These are phyloP conservation scores for Solanum pinnatisectum DNA, from an alignment of 257 asterid genomes.

Conservation along the genomic window DNA sequence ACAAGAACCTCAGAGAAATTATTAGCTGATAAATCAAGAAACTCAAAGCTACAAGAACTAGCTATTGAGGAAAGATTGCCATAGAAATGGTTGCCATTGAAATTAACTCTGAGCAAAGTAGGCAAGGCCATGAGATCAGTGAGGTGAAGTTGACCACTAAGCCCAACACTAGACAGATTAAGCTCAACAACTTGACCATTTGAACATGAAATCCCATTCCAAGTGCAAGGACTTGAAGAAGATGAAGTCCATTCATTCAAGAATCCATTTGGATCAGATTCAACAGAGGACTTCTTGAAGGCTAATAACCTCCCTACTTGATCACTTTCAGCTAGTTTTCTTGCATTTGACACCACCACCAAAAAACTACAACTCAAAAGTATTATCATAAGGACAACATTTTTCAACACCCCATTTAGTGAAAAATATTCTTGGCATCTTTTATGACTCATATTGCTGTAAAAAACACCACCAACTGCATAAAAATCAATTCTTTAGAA, in stretches of 20 bases:
- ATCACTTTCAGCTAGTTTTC: constrained; percentile 17
- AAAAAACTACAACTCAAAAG: constrained; percentile 25
- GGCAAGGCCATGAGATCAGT: constrained; percentile 47
- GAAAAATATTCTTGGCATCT: background rate
- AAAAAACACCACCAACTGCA: constrained; percentile 20
- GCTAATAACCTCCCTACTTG: constrained; percentile 40
- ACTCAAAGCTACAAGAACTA: constrained; percentile 49
- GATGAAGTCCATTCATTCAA: constrained; percentile 50
- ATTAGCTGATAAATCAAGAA: constrained; percentile 64
- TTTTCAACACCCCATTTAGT: constrained; percentile 17
- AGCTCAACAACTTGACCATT: constrained; percentile 45
- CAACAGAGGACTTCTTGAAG: constrained; percentile 59
- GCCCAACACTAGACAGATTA: constrained; percentile 50
- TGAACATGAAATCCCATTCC: constrained; percentile 69
- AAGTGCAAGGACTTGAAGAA: constrained; percentile 52
- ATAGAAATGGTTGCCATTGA: constrained; percentile 57
- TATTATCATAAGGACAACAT: constrained; percentile 20
- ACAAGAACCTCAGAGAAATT: constrained; percentile 46
- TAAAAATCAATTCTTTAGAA: constrained; percentile 17
- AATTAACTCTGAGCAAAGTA: constrained; percentile 29
- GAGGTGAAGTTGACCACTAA: constrained; percentile 45
- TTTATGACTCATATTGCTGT: constrained; percentile 21
- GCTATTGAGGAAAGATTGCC: constrained; percentile 51
- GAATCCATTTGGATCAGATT: constrained; percentile 51
- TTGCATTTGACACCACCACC: constrained; percentile 25